phyloP scores from a whole-genome alignment of 2,329 filamentous ascomycete species.

The Lomentospora prolificans region DNA sequence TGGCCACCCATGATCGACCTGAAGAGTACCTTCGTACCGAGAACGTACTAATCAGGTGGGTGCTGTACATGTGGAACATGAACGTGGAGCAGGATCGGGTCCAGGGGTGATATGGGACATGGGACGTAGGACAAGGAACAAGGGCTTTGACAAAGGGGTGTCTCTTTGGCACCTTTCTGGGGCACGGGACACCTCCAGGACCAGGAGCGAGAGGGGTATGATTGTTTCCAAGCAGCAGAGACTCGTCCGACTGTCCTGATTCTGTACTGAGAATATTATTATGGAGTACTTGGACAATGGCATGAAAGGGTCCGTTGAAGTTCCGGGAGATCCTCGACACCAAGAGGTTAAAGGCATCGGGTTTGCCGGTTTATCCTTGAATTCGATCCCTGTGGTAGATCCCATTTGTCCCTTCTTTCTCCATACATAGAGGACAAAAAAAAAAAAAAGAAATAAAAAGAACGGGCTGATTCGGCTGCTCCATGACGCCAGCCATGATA shows the following conservation, averaged over 20 bases:
- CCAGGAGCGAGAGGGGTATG: no score
- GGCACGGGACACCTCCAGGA: no score
- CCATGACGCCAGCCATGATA: not conserved
- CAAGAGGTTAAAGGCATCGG: not conserved
- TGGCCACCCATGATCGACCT: not conserved
- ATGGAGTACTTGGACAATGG: no score
- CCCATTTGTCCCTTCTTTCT: not conserved
- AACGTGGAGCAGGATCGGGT: not conserved
- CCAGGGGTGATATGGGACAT: not conserved
- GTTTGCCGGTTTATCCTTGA: not conserved
- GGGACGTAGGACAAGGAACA: not conserved
- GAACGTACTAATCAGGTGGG: not conserved
- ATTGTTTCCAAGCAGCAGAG: no score
- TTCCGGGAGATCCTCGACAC: conserved; percentile 1
- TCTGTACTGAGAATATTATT: no score
- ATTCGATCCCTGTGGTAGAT: not conserved
- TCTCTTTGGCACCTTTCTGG: no score
- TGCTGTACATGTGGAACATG: not conserved
- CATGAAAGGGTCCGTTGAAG: not conserved
- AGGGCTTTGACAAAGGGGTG: not conserved
- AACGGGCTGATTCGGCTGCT: not conserved
- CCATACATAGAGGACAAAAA: not conserved
- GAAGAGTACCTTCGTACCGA: not conserved
- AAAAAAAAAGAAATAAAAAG: not conserved
- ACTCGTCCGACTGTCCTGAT: no score